Percentiles rank a stretch among this genome's conserved stretches.
Evolutionary conservation across 371 early-diverging fungal species (phyloP).

Genomic region (Phascolomyces articulosus): DNA sequence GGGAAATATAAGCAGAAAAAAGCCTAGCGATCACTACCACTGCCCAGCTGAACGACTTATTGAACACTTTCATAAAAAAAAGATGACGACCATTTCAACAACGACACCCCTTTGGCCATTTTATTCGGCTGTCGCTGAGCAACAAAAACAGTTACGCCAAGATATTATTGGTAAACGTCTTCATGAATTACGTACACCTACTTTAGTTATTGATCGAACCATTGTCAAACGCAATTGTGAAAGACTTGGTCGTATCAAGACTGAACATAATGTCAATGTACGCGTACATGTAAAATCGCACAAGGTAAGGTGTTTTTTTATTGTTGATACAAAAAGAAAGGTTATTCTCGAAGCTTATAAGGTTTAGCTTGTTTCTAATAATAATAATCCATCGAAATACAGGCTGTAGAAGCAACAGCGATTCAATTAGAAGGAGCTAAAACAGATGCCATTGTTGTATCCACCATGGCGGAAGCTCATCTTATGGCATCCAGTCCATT

Average conservation of each 20-base stretch:
- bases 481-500: conserved; percentile 30
- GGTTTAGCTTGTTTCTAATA: no score
- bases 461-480: conserved; percentile 47
- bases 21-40: no score
- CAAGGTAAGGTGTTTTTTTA: conserved; percentile 29
- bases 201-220: conserved; percentile 37
- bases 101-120: conserved; percentile 8
- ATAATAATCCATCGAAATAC: background rate
- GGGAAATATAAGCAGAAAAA: no score
- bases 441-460: conserved; percentile 46
- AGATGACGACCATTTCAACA: background rate
- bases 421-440: conserved; percentile 36
- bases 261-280: conserved; percentile 27
- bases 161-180: conserved; percentile 35
- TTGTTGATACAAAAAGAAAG: no score
- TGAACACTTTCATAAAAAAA: no score
- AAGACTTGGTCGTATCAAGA: conserved; percentile 22
- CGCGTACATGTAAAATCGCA: conserved; percentile 53
- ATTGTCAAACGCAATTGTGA: conserved; percentile 35
- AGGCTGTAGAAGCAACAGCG: conserved; percentile 45
- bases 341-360: no score
- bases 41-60: no score
- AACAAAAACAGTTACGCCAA: conserved; percentile 4
- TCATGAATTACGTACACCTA: conserved; percentile 30
- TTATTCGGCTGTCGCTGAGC: background rate